A percentile compares a stretch with the other conserved stretches of the same genome.
Evolutionary conservation across 2,329 filamentous ascomycete species (phyloP).

Genomic region (Ascochyta clinopodiicola): DNA sequence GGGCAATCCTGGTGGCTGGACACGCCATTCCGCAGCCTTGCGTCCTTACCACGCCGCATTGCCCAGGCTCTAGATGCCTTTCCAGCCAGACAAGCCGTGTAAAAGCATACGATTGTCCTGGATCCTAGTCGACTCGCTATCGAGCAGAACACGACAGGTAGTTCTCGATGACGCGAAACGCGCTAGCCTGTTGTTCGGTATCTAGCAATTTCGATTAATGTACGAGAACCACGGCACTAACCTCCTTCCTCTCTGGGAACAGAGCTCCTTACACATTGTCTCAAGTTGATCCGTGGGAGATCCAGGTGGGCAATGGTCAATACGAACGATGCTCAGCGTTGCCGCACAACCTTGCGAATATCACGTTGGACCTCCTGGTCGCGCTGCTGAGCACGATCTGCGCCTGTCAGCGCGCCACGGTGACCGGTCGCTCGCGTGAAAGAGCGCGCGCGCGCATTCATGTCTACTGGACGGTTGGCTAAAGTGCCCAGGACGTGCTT

Average conservation of each 20-base stretch:
- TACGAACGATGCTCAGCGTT: constrained; percentile 9
- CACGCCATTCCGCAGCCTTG: not conserved
- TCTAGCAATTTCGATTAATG: constrained; percentile 19
- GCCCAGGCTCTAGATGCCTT: constrained; percentile 3
- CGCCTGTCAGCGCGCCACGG: constrained; percentile 6
- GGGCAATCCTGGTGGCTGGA: not conserved
- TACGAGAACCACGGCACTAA: constrained; percentile 10
- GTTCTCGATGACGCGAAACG: constrained; percentile 12
- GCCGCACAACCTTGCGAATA: constrained; percentile 14
- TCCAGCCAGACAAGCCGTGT: constrained; percentile 3
- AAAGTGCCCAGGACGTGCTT: not conserved
- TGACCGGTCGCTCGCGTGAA: constrained; percentile 6
- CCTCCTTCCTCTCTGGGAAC: constrained; percentile 19
- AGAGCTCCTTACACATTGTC: constrained; percentile 13
- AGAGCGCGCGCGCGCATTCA: not conserved
- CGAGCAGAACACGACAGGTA: constrained; percentile 3
- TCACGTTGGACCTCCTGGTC: constrained; percentile 11
- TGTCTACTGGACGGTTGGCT: not conserved
- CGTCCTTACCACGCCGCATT: constrained; percentile 6
- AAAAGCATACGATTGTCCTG: not conserved
- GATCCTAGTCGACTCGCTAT: constrained; percentile 7
- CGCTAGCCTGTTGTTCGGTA: constrained; percentile 12
- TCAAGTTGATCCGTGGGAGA: constrained; percentile 19
- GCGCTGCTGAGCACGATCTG: not conserved
- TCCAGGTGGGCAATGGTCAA: constrained; percentile 8